Conservation (phyloP, 2,329 filamentous ascomycete species). For the Calonectria henricotiae region DNA sequence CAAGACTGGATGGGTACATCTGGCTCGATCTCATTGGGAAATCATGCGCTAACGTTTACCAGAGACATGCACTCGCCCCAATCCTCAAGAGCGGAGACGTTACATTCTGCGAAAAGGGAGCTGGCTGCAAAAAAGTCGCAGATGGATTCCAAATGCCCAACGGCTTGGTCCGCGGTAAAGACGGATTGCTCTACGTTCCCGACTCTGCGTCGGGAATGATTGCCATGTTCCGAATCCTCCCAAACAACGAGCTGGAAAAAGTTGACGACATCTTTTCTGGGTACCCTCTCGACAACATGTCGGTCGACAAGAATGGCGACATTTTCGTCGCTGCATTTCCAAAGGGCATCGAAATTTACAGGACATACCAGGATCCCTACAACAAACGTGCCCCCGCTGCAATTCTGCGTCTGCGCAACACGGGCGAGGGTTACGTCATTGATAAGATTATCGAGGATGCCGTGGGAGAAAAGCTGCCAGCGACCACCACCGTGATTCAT, state of each 20-base stretch:
- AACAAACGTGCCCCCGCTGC: conserved; percentile 31
- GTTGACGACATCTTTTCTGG: conserved; percentile 33
- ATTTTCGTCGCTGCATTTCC: conserved; percentile 46
- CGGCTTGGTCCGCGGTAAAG: conserved; percentile 49
- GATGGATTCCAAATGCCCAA: conserved; percentile 54
- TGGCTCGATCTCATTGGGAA: fast-evolving
- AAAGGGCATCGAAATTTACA: conserved; percentile 31
- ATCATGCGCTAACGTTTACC: background rate
- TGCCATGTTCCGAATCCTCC: conserved; percentile 35
- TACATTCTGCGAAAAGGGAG: conserved; percentile 47
- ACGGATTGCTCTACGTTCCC: conserved; percentile 56
- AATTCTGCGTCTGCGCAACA: conserved; percentile 37
- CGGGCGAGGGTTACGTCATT: conserved; percentile 32
- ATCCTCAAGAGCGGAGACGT: conserved; percentile 53
- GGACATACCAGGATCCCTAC: conserved; percentile 41
- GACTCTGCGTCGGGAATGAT: conserved; percentile 48
- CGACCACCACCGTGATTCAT: conserved; percentile 47
- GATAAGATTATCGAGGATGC: conserved; percentile 49
- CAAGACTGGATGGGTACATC: conserved; percentile 40
- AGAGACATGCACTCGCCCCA: conserved; percentile 44
- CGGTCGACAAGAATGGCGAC: conserved; percentile 45
- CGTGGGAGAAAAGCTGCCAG: conserved; percentile 42
- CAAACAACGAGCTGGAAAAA: conserved; percentile 32
- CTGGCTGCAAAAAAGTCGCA: conserved; percentile 47
- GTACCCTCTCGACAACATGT: conserved; percentile 47